These are phyloP conservation scores for Wickerhamiella musiphila DNA, from an alignment of 805 yeast genomes.

Conservation along the genomic window DNA sequence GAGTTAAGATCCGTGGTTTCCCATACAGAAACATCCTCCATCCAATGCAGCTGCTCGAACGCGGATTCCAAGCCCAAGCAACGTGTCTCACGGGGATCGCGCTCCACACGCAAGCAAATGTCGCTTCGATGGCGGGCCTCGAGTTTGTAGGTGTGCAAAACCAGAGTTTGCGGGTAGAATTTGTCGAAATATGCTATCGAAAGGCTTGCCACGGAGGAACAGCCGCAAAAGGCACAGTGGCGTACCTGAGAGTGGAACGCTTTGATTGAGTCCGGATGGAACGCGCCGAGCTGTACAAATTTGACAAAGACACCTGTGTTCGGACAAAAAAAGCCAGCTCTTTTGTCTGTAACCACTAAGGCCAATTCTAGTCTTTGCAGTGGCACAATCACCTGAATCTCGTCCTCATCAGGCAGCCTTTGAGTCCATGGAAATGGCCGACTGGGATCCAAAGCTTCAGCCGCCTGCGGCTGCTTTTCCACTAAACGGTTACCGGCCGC, in stretches of 20 bases:
- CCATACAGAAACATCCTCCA: conserved; percentile 58
- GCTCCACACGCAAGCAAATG: conserved; percentile 75
- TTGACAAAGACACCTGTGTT: conserved; percentile 60
- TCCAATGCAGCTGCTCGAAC: conserved; percentile 51
- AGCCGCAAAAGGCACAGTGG: conserved; percentile 83
- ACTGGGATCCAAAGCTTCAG: no score
- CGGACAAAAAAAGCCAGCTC: conserved; percentile 38
- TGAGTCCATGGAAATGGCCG: conserved; percentile 6
- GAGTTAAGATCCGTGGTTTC: conserved; percentile 60
- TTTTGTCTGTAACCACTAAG: conserved; percentile 9
- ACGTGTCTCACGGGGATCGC: conserved; percentile 83
- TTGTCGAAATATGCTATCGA: conserved; percentile 54
- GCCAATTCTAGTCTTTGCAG: conserved; percentile 17
- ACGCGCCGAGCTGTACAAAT: conserved; percentile 42
- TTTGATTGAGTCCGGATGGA: conserved; percentile 39
- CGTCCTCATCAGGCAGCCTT: conserved; percentile 1
- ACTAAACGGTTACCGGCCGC: background rate
- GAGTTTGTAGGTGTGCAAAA: conserved; percentile 56
- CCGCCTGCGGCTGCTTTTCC: no score
- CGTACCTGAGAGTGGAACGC: conserved; percentile 75
- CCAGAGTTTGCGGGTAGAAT: conserved; percentile 33
- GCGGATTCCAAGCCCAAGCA: conserved; percentile 72
- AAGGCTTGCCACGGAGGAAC: conserved; percentile 59
- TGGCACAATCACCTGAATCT: conserved; percentile 7
- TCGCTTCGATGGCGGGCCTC: conserved; percentile 61